A percentile compares a stretch with the other conserved stretches of the same genome.
phyloP scores from a whole-genome alignment of 164 flowering plant species.

The Paratinospora sagittata region DNA sequence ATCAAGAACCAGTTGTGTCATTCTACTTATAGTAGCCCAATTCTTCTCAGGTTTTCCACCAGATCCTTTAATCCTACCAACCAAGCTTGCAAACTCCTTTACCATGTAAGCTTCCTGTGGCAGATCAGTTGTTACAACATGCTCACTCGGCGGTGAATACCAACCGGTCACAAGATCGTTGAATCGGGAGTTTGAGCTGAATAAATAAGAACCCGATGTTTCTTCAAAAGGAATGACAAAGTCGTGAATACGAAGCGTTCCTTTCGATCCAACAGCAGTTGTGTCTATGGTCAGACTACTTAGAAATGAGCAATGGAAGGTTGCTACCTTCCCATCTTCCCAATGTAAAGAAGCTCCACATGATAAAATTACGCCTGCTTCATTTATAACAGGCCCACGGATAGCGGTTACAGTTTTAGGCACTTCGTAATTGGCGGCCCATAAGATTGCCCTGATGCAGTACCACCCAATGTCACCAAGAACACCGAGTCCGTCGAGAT shows the following conservation, averaged over 20 bases:
- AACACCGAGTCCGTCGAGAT: slow-evolving; percentile 38
- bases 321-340: slow-evolving; percentile 38
- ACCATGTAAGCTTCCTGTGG: slow-evolving; percentile 41
- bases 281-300: slow-evolving; percentile 27
- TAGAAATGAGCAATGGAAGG: slow-evolving; percentile 35
- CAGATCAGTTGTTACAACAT: slow-evolving; percentile 21
- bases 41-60: slow-evolving; percentile 22
- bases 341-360: slow-evolving; percentile 32
- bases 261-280: slow-evolving; percentile 25
- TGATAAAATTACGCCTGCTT: slow-evolving; percentile 31
- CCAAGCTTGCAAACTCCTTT: slow-evolving; percentile 31
- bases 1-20: slow-evolving; percentile 34
- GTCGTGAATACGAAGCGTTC: slow-evolving; percentile 28
- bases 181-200: slow-evolving; percentile 15
- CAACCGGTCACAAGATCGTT: slow-evolving; percentile 25
- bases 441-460: slow-evolving; percentile 38
- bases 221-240: slow-evolving; percentile 27
- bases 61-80: slow-evolving; percentile 13
- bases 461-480: slow-evolving; percentile 48
- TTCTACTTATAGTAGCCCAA: slow-evolving; percentile 30
- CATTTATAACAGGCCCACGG: slow-evolving; percentile 20
- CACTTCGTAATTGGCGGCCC: slow-evolving; percentile 35
- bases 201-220: slow-evolving; percentile 16
- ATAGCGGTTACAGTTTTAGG: slow-evolving; percentile 37
- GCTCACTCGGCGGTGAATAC: slow-evolving; percentile 19